These are phyloP conservation scores for Cordyceps javanica DNA, from an alignment of 2,329 filamentous ascomycete species.

Conservation along the genomic window DNA sequence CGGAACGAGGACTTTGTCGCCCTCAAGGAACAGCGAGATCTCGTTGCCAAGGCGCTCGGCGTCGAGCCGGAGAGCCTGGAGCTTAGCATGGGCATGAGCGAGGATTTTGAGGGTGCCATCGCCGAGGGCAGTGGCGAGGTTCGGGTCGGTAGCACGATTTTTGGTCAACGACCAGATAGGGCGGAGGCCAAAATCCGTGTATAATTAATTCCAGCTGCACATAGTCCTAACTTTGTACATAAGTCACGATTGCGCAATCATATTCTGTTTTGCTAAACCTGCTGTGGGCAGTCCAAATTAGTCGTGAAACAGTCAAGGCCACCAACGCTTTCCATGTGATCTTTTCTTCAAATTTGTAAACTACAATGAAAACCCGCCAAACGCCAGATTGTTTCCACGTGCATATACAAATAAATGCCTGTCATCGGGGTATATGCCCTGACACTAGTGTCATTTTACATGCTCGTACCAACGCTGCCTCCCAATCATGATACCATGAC, in stretches of 20 bases:
- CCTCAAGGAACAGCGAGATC: constrained; percentile 63
- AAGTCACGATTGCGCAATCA: not conserved
- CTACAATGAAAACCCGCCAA: constrained; percentile 3
- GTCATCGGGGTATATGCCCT: not conserved
- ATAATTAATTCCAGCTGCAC: constrained; percentile 20
- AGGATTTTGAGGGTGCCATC: constrained; percentile 89
- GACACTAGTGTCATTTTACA: not conserved
- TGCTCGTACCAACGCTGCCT: not conserved
- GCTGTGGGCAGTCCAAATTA: not conserved
- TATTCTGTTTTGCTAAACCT: not conserved
- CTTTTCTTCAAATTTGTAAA: not conserved
- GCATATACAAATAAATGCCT: constrained; percentile 5
- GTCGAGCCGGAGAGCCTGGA: constrained; percentile 56
- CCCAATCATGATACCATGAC: constrained; percentile 40
- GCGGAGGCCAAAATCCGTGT: constrained; percentile 65
- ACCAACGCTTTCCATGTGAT: not conserved
- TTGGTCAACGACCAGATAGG: constrained; percentile 75
- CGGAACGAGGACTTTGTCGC: constrained; percentile 85
- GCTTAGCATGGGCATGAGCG: constrained; percentile 98
- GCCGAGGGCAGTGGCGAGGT: constrained; percentile 81
- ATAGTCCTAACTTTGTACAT: not conserved
- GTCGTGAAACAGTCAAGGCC: not conserved
- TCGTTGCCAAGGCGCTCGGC: constrained; percentile 50
- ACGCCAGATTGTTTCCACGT: constrained; percentile 1
- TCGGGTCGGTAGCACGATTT: constrained; percentile 88